Evolutionary conservation across 345 rosid species (phyloP).

Genomic region (Ailanthus altissimus): DNA sequence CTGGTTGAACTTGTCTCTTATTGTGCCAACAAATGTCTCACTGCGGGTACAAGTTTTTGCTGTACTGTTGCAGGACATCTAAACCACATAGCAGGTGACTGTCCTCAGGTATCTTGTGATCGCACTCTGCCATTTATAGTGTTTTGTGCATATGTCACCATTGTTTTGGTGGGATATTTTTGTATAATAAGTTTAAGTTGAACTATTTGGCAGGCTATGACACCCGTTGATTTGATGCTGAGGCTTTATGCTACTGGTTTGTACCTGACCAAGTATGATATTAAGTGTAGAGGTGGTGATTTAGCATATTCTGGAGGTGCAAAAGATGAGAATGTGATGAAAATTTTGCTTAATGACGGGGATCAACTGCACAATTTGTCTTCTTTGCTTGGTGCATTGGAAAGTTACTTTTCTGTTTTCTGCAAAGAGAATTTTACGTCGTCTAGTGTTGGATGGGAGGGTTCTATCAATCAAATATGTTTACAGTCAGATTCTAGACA

Average conservation of each 20-base stretch:
- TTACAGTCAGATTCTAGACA: constrained; percentile 27
- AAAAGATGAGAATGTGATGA: constrained; percentile 40
- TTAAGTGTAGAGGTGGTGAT: constrained; percentile 38
- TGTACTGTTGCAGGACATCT: constrained; percentile 51
- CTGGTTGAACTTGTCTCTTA: constrained; percentile 70
- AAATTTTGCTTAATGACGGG: constrained; percentile 46
- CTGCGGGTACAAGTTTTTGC: constrained; percentile 43
- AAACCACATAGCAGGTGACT: constrained; percentile 42
- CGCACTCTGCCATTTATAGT: constrained; percentile 21
- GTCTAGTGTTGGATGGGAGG: constrained; percentile 20
- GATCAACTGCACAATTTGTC: constrained; percentile 44
- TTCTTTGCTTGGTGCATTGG: constrained; percentile 43
- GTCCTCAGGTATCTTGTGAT: constrained; percentile 52
- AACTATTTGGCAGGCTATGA: constrained; percentile 51
- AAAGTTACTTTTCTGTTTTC: constrained; percentile 44
- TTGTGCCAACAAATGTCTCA: constrained; percentile 65
- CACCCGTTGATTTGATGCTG: constrained; percentile 55
- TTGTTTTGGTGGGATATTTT: constrained; percentile 26
- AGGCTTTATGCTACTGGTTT: constrained; percentile 72
- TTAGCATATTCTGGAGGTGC: constrained; percentile 29
- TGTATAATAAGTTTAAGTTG: constrained; percentile 25
- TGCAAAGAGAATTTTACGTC: constrained; percentile 31
- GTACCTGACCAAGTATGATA: constrained; percentile 35
- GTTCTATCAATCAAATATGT: constrained; percentile 23
- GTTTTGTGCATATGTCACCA: too few relatives aligned